Conservation (phyloP, 2,329 filamentous ascomycete genomes). For the Penicillium sp. region DNA sequence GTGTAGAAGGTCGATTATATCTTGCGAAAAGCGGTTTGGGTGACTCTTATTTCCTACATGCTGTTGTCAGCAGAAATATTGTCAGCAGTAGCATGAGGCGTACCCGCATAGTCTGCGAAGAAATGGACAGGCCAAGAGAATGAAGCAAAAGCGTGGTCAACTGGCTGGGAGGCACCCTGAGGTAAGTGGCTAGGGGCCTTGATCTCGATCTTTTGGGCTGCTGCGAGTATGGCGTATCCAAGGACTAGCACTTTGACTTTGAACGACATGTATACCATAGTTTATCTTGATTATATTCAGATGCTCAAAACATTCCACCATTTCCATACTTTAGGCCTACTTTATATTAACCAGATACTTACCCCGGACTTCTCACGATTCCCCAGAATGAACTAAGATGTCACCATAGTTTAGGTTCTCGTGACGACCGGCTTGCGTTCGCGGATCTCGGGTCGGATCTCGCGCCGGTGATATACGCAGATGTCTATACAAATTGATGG, state of each 20-base stretch:
- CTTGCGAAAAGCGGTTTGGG: constrained; percentile 13
- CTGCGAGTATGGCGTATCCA: neutral
- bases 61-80: neutral
- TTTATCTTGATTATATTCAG: neutral
- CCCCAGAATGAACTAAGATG: neutral
- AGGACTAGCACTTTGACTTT: neutral
- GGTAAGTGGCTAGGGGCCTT: neutral
- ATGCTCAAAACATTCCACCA: neutral
- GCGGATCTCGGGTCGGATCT: neutral
- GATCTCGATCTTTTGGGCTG: neutral
- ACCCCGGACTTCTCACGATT: neutral
- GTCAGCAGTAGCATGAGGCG: neutral
- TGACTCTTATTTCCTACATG: constrained; percentile 10
- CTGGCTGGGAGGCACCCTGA: constrained; percentile 1
- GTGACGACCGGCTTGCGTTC: neutral
- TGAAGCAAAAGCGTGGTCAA: constrained; percentile 12
- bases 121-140: constrained; percentile 15
- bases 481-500: too few species aligned
- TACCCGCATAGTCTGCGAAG: constrained; percentile 15
- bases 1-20: constrained; percentile 12
- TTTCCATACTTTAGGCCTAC: neutral
- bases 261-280: neutral
- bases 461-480: neutral
- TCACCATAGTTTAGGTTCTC: neutral
- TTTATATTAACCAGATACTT: neutral